Evolutionary conservation across 306 rosid genomes (phyloP).

Genomic region (Pyrus communis): DNA sequence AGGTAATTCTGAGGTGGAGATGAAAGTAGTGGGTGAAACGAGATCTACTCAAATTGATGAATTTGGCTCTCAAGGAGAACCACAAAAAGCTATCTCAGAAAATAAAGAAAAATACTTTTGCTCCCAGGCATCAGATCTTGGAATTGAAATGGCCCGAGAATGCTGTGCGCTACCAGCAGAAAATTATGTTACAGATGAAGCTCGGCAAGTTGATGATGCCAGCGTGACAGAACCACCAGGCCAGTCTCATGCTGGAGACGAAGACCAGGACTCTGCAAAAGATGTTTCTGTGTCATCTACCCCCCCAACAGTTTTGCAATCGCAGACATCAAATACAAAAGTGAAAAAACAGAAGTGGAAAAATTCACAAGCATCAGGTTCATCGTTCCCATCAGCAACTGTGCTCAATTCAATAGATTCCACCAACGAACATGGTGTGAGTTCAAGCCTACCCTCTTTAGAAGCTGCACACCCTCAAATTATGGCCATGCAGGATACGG

Average conservation of each 20-base stretch:
- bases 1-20: constrained; percentile 74
- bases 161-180: constrained; percentile 61
- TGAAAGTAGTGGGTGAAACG: constrained; percentile 71
- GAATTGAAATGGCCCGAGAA: constrained; percentile 86
- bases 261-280: constrained; percentile 46
- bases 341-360: constrained; percentile 75
- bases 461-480: constrained; percentile 60
- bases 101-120: constrained; percentile 67
- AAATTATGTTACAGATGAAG: constrained; percentile 41
- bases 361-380: constrained; percentile 54
- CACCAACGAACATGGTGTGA: constrained; percentile 50
- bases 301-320: constrained; percentile 27
- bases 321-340: constrained; percentile 51
- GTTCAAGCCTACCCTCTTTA: constrained; percentile 38
- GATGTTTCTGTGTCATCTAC: constrained; percentile 50
- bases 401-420: constrained; percentile 50
- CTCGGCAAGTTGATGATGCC: constrained; percentile 40
- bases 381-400: constrained; percentile 44
- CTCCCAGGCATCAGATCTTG: constrained; percentile 97
- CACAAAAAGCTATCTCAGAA: constrained; percentile 43
- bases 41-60: constrained; percentile 55
- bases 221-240: constrained; percentile 28
- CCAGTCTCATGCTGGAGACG: constrained; percentile 47
- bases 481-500: constrained; percentile 64
- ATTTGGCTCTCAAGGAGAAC: constrained; percentile 44